Evolutionary conservation across 164 flowering plant genomes (phyloP).

Genomic region (Nymphaea colorata): DNA sequence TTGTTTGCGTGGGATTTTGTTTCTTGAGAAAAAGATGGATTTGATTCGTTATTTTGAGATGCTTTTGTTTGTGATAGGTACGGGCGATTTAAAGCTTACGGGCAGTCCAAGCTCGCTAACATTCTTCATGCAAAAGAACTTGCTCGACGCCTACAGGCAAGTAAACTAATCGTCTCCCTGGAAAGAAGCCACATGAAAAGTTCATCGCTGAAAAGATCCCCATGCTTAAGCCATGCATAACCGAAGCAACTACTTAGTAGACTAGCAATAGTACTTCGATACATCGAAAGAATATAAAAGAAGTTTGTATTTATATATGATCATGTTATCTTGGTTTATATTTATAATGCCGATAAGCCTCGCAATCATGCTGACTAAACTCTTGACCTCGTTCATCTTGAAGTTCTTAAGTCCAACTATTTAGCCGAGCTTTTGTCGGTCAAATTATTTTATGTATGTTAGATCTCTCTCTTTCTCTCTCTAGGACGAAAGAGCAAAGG

Average conservation of each 20-base stretch:
- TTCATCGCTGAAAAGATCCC: neutral
- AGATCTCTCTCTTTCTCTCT: neutral
- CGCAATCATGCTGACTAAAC: too few relatives aligned
- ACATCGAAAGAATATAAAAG: too few relatives aligned
- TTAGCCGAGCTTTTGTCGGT: too few relatives aligned
- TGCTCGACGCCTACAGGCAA: conserved; percentile 35
- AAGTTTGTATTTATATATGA: too few relatives aligned
- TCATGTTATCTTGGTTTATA: too few relatives aligned
- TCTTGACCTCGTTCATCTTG: too few relatives aligned
- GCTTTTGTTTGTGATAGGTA: conserved; percentile 22
- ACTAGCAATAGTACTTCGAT: neutral
- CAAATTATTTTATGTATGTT: too few relatives aligned
- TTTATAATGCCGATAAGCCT: too few relatives aligned
- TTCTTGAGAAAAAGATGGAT: too few relatives aligned
- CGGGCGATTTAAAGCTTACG: conserved; percentile 29
- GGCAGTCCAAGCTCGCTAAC: conserved; percentile 66
- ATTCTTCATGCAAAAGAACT: conserved; percentile 56
- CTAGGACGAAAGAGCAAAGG: conserved; percentile 15
- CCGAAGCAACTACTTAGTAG: neutral
- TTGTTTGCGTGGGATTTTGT: too few relatives aligned
- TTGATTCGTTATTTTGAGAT: neutral
- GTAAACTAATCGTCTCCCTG: neutral
- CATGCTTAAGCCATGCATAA: neutral
- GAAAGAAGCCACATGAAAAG: neutral
- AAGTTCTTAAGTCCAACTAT: too few relatives aligned